Base-by-base conservation (phyloP, 2,329 filamentous ascomycete genomes). In the Orbilia oligospora region DNA sequence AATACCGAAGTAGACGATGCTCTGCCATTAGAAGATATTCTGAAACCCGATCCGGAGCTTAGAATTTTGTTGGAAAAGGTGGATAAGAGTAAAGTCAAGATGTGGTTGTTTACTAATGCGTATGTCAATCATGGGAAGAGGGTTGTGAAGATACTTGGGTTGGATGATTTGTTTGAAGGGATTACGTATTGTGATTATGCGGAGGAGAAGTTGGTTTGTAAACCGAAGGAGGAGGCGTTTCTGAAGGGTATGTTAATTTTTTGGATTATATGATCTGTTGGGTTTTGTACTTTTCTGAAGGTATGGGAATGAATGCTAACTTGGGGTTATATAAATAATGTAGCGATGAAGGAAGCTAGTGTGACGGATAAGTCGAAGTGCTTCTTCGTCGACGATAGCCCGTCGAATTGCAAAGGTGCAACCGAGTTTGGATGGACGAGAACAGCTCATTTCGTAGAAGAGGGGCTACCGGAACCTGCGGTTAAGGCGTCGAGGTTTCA, bases 51-150 rank as follows among this genome's bases (percentile, higher is more conserved):
- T 82, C 88, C 90, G 0, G 87, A 90, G 82, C 87, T 98, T 49
- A 91, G 93, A 63, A 87, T 88, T 82, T 85, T 99, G 55, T 89
- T 99, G 5, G 87, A 91, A 84, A 92, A 94, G 81, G 90, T 99
- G 68, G 94, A 99, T 85, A 64, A 49, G 24, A 89, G 86, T 82
- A 97, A 97, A 84, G 92, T 97, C 80, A 93, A 90, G 80, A 86
- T 94, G 33, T 99, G 97, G 96, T 89, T 99, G 1, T 91, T 99
- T 82, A 99, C 97, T 1, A 99, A 99, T 83, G 96, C 97, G 22
- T 97, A 99, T 83, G 87, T 97, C 80, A 98, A 88, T 38, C 96
- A 99, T 83, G 96, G 90, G 36, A 91, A 89, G 83, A 87, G 94
- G 49, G 96, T 99, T 0, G 90, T 97, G 12, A 90, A 88, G 77